These are phyloP conservation scores for Phytophthora lateralis DNA, from an alignment of 352 stramenopile species.

Conservation along the genomic window DNA sequence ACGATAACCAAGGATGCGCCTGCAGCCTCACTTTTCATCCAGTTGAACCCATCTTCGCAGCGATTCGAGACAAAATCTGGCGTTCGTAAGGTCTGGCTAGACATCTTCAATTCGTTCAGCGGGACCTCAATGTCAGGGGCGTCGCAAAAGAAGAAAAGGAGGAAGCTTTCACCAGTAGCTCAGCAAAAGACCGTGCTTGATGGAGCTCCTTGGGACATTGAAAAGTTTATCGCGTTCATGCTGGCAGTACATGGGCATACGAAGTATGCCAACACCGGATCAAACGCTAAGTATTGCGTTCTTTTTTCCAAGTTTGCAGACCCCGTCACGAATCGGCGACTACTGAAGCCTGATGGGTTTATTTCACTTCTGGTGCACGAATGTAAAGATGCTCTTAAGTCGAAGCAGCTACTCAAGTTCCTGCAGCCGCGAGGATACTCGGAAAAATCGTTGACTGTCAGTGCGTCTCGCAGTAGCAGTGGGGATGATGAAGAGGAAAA, in stretches of 20 bases:
- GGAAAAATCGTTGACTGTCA: constrained; percentile 31
- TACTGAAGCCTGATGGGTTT: constrained; percentile 50
- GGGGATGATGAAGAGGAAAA: constrained; percentile 31
- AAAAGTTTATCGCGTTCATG: constrained; percentile 74
- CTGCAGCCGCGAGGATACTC: constrained; percentile 51
- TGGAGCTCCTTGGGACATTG: constrained; percentile 55
- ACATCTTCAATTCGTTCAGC: constrained; percentile 55
- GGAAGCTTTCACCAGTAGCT: constrained; percentile 36
- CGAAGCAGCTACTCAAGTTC: constrained; percentile 54
- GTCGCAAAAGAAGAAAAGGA: constrained; percentile 63
- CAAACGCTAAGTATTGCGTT: constrained; percentile 48
- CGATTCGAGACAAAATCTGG: constrained; percentile 33
- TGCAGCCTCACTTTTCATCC: constrained; percentile 23
- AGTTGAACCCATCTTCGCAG: constrained; percentile 24
- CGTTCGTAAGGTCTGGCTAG: constrained; percentile 31
- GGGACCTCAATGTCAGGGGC: not conserved
- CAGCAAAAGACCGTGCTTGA: constrained; percentile 9
- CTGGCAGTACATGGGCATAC: constrained; percentile 18
- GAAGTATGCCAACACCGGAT: constrained; percentile 33
- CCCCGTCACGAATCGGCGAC: constrained; percentile 31
- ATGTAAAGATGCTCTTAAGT: constrained; percentile 48
- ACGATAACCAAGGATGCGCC: constrained; percentile 11
- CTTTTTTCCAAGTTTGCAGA: constrained; percentile 74
- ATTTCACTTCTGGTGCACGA: constrained; percentile 46
- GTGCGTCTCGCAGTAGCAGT: constrained; percentile 18